Conservation (phyloP, 805 yeast genomes). For the Pichia cabralensis region DNA sequence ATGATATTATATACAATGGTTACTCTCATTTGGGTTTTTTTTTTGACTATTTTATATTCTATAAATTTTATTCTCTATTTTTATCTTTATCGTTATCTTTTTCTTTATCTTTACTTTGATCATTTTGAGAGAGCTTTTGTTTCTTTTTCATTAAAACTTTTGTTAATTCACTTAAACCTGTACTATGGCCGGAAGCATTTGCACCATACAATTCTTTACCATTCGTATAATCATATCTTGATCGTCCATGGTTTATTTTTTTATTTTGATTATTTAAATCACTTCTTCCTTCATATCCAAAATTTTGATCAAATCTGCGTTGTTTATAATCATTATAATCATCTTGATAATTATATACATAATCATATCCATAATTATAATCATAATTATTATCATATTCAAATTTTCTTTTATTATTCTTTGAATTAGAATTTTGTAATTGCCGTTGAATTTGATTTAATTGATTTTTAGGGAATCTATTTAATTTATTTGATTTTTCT, state of each 20-base stretch:
- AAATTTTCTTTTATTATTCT: background rate
- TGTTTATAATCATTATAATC: background rate
- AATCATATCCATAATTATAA: background rate
- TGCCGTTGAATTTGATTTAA: background rate
- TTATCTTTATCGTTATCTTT: background rate
- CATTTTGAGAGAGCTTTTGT: too few species aligned
- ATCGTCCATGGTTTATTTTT: background rate
- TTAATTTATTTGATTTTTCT: too few species aligned
- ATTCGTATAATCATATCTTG: conserved; percentile 1
- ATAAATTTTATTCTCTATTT: background rate
- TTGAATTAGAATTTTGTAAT: background rate
- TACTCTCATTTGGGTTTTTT: too few species aligned
- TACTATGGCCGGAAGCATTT: conserved; percentile 1
- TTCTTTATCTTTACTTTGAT: too few species aligned
- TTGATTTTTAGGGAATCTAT: too few species aligned
- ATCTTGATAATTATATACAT: conserved; percentile 1
- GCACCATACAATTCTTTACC: conserved; percentile 12
- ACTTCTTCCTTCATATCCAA: background rate
- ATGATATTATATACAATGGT: too few species aligned
- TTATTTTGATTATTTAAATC: conserved; percentile 1
- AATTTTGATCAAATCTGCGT: background rate
- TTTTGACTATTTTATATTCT: too few species aligned
- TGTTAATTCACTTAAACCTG: conserved; percentile 7
- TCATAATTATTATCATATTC: background rate
- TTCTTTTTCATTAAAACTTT: conserved; percentile 6